Evolutionary conservation across 1,284 basidiomycete species (phyloP).

Genomic region (Cutaneotrichosporon sp.): DNA sequence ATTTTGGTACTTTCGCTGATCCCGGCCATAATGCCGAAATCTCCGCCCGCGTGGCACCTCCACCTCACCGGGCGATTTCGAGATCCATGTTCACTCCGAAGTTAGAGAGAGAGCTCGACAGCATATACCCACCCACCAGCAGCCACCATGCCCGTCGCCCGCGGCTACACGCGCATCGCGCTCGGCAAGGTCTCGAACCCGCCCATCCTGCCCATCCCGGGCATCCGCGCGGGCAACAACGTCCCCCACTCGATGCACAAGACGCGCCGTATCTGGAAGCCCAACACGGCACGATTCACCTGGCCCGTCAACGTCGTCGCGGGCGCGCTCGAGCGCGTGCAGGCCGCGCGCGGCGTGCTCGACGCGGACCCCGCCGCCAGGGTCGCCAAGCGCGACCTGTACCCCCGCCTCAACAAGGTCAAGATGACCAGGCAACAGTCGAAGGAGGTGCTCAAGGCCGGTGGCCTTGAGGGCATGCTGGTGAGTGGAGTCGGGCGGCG

Average conservation of each 20-base stretch:
- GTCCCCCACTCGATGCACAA: conserved; percentile 88
- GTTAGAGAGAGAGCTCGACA: neutral
- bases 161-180: conserved; percentile 7
- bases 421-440: conserved; percentile 44
- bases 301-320: conserved; percentile 38
- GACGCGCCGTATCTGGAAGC: conserved; percentile 85
- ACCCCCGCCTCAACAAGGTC: conserved; percentile 35
- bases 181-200: conserved; percentile 37
- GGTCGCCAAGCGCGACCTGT: neutral
- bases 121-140: neutral
- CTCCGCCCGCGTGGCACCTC: conserved; percentile 7
- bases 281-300: conserved; percentile 67
- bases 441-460: conserved; percentile 48
- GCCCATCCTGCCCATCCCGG: conserved; percentile 45
- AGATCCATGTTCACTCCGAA: neutral
- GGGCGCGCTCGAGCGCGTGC: conserved; percentile 9
- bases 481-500: conserved; percentile 32
- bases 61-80: conserved; percentile 7
- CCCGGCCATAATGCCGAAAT: neutral
- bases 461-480: conserved; percentile 51
- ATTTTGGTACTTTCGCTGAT: conserved; percentile 9
- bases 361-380: neutral
- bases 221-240: conserved; percentile 67
- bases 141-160: conserved; percentile 20
- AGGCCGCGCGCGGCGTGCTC: conserved; percentile 2